A percentile compares a stretch with the other conserved stretches of the same genome.
Conservation (phyloP, 441 rosid species). For the Hura crepitans region DNA sequence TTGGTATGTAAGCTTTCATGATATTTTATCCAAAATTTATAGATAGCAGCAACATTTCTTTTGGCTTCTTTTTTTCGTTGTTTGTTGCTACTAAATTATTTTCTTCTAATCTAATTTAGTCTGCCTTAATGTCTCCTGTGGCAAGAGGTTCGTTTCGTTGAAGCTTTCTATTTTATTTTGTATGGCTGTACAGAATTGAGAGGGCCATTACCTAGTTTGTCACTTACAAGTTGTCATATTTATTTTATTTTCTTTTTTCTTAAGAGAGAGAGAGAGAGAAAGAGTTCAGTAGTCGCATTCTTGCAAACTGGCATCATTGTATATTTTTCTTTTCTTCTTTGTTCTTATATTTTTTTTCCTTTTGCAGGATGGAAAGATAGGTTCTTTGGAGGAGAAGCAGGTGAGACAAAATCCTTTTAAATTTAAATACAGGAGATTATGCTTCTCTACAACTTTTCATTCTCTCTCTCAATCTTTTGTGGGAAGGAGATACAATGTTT, state of each 20-base stretch:
- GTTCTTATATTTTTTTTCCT: neutral
- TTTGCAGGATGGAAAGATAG: constrained; percentile 80
- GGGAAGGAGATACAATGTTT: neutral
- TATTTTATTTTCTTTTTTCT: neutral
- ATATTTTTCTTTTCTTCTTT: neutral
- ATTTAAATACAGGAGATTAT: neutral
- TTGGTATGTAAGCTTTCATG: constrained; percentile 51
- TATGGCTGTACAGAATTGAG: neutral
- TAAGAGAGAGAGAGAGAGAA: neutral
- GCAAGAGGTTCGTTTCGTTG: neutral
- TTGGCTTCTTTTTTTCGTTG: constrained; percentile 2
- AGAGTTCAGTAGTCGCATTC: neutral
- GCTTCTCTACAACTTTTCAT: neutral
- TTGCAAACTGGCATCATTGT: neutral
- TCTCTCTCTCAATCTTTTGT: neutral
- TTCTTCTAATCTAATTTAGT: neutral
- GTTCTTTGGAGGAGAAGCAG: constrained; percentile 81
- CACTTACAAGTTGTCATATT: neutral
- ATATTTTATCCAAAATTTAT: neutral
- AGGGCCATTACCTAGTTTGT: neutral
- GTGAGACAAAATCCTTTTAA: constrained; percentile 32
- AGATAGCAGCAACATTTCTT: neutral
- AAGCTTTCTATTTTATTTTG: neutral
- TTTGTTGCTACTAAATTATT: neutral
- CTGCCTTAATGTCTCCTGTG: neutral